Base-by-base conservation (phyloP, 805 yeast genomes). In the Schizosaccharomyces cryophilus region DNA sequence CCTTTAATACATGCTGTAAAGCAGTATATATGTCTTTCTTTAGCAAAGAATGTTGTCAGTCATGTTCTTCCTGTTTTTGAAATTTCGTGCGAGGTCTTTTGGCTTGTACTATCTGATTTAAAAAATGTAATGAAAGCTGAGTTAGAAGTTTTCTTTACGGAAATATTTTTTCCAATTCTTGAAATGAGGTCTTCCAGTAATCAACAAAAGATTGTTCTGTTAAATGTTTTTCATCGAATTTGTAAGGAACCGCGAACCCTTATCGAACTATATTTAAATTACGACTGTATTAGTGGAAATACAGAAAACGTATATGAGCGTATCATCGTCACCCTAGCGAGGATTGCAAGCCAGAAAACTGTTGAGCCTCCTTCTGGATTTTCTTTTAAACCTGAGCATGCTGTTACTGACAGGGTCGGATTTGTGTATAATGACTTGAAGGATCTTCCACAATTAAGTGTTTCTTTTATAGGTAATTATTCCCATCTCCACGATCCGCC, bases 1-100 rank as follows among this genome's bases (percentile, higher is more conserved):
- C 73, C 83, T 35, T 78, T 93, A 62, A 80, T 87, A 56, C 84
- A 84, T 67, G 87, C 95, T 0, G 78, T 87, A 35, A 80, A 89
- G 15, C 94, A 87, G 69, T 88, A 88, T 66, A 69, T 93, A 42
- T 85, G 95, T 67, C 76, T 87, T 58, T 78, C 89, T 1, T 75
- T 93, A 60, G 84, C 95, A 0, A 80, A 95, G 69, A 93, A 94
- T 72, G 95, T 96, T 0, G 90, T 96, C 0, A 86, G 95, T 13
- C 84, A 90, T 4, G 75, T 87, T 58, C 85, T 95, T 0, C 90
- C 96, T 1, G 93, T 93, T 7, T 93, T 85, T 70, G 97, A 90
- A 68, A 80, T 90, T 7, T 82, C 95, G 3, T 77, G 90, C 51
- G 97, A 93, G 71, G 88, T 94, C n/a, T 88, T 88, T 73, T 93